Base-by-base conservation (phyloP, 441 rosid genomes). In the Macaranga tanarius region DNA sequence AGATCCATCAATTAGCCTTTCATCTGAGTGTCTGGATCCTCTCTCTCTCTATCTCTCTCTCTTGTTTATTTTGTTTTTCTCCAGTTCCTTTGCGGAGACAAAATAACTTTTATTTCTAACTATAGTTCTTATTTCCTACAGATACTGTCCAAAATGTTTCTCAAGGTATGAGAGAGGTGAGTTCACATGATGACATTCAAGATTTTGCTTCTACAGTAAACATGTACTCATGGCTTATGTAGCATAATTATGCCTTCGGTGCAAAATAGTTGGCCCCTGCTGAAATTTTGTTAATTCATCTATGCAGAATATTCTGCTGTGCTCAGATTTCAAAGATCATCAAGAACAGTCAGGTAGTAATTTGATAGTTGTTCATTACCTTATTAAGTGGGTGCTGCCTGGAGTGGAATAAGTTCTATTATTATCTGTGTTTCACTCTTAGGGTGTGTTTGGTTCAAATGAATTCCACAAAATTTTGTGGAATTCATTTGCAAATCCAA, bases 301-400 rank as follows among this genome's bases (percentile, higher is more conserved):
- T 22, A 44, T 82, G 86, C 90, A 92, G 97, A 87, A 88, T 74
- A 63, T 87, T 70, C 80, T 89, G 77, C 88, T 92, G 76, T 87
- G 89, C 85, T 83, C 97, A 10, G 83, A 86, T 73, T 85, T 81
- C 70, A 80, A 79, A 42, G 85, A 86, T 62, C 85, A 81, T 31
- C 82, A 79, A 28, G 90, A 90, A 70, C 90, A 82, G 75, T 87
- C 97, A 84, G 99, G 97, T 91, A 82, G 64, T 62, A 45, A 38
- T 73, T 52, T 62, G 45, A 31, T 28, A 55, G 11, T 51, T 57
- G 45, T 63, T 38, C 16, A n/a, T 23, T 58, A 28, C 44, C 59
- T 42, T 31, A 11, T 60, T 44, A 57, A 57, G 59, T 17, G 17
- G 38, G 50, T 16, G 23, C 20, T 68, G 11, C 12, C 20, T 55